Evolutionary conservation across 768 basidiomycete species (phyloP).

Genomic region (Lactarius deliciosus): DNA sequence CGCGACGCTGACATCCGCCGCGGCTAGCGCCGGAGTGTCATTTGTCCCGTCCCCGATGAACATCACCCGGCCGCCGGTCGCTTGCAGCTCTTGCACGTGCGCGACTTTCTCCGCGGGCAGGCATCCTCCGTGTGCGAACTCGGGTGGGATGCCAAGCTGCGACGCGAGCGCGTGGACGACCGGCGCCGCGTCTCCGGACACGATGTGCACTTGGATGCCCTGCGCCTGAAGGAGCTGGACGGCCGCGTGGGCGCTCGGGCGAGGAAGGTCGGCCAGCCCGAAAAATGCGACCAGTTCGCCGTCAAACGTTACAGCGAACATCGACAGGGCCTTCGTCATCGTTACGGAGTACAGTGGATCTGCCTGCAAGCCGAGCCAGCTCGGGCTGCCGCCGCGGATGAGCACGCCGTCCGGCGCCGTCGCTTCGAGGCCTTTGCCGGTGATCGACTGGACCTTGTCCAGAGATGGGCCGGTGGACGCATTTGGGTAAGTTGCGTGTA

Average conservation of each 20-base stretch:
- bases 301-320: conserved; percentile 42
- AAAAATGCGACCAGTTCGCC: conserved; percentile 37
- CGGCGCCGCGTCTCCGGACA: conserved; percentile 49
- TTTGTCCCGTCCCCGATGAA: conserved; percentile 57
- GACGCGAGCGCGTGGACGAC: conserved; percentile 46
- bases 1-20: conserved; percentile 50
- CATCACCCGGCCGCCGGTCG: conserved; percentile 34
- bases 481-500: conserved; percentile 27
- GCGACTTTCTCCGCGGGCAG: conserved; percentile 48
- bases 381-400: conserved; percentile 41
- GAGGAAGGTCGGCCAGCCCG: conserved; percentile 46
- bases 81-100: conserved; percentile 35
- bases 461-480: conserved; percentile 14
- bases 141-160: conserved; percentile 40
- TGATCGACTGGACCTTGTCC: conserved; percentile 34
- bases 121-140: conserved; percentile 43
- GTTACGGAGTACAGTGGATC: conserved; percentile 37
- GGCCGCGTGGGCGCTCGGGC: conserved; percentile 42
- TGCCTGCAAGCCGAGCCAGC: conserved; percentile 36
- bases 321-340: conserved; percentile 43
- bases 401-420: conserved; percentile 36
- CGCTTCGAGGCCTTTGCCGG: conserved; percentile 41
- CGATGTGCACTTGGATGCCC: conserved; percentile 45
- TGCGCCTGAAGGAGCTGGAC: conserved; percentile 38
- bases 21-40: conserved; percentile 50